Percentiles rank a stretch among this genome's conserved stretches.
phyloP scores from a whole-genome alignment of 2,329 filamentous ascomycete species.

The Chaetomium strumarium region DNA sequence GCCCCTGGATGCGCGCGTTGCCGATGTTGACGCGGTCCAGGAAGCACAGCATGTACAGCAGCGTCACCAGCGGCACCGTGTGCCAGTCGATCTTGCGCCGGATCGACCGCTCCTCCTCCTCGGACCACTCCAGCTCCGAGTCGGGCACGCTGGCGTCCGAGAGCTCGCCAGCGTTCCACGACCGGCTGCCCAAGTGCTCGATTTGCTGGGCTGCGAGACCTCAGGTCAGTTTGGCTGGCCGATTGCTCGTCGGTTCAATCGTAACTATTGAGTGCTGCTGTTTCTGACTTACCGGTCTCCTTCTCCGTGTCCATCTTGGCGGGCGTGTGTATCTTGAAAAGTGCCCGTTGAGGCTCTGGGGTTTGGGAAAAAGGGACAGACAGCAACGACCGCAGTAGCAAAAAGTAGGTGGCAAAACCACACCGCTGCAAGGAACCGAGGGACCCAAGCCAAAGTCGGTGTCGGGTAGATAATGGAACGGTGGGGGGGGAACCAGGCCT shows the following conservation, averaged over 20 bases:
- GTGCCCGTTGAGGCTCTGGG: too few relatives aligned
- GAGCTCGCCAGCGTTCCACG: constrained; percentile 17
- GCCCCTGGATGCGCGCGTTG: constrained; percentile 51
- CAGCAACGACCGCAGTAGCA: too few relatives aligned
- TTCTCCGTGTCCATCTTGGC: constrained; percentile 18
- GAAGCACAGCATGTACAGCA: constrained; percentile 44
- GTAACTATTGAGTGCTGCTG: too few relatives aligned
- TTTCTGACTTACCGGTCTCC: constrained; percentile 17
- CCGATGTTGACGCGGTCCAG: constrained; percentile 39
- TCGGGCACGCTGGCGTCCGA: constrained; percentile 13
- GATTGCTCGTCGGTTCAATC: neutral
- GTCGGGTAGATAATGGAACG: too few relatives aligned
- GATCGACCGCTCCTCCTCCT: constrained; percentile 43
- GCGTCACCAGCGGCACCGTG: constrained; percentile 46
- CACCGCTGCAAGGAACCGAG: too few relatives aligned
- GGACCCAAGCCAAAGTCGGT: neutral
- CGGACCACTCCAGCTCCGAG: constrained; percentile 39
- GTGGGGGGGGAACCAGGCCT: neutral
- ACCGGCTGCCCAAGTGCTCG: constrained; percentile 1
- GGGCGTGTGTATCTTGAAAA: too few relatives aligned
- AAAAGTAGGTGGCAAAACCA: too few relatives aligned
- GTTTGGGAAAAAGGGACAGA: too few relatives aligned
- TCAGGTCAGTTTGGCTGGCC: neutral
- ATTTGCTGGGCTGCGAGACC: neutral
- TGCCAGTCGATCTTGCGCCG: constrained; percentile 48